Base-by-base conservation (phyloP, 2,329 filamentous ascomycete species). In the Microascus cirrosus region DNA sequence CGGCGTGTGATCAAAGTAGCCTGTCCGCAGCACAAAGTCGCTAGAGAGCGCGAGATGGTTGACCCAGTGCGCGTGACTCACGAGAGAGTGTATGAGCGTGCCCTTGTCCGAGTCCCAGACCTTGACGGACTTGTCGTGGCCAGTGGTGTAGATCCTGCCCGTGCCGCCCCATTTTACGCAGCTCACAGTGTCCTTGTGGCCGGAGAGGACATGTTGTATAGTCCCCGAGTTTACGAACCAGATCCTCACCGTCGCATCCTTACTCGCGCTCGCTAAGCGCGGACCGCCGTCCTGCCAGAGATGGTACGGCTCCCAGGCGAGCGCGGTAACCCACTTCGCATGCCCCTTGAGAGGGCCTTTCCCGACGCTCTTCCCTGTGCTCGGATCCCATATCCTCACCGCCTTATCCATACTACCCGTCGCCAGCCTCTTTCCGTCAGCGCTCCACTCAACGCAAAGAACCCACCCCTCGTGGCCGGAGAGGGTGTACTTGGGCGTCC, bases 91-190 rank as follows among this genome's bases (percentile, higher is more conserved):
- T 57, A 90, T 76, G 24, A 96, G 76, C 2, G 85, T 90, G 34
- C 93, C 94, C 62, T 87, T 85, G 45, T 80, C 78, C 1, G 89
- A 83, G 66, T 94, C 86, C 92, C 93, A 99, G 4, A 96, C 83
- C 64, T 93, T 91, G 64, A 97, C 83, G 1, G 87, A 93, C 76
- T 95, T 95, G 74, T 96, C 93, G 68, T 95, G 91, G 36, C 89
- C 95, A 22, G 83, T 83, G 8, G 88, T 90, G 73, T 94, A 95
- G 62, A 95, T 86, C 59, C 83, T 76, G 3, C 91, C 90, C 1
- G 85, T 87, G n/a, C 93, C 93, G 59, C 94, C 94, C 94, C 94
- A 99, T 64, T 86, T 86, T 3, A 97, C 90, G 69, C 92, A 96
- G 53, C 88, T 91, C 18, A 97, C 89, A 54, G 85, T 90, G 52